Evolutionary conservation across 1,284 basidiomycete species (phyloP).

Genomic region (Salmacisia buchloeana): DNA sequence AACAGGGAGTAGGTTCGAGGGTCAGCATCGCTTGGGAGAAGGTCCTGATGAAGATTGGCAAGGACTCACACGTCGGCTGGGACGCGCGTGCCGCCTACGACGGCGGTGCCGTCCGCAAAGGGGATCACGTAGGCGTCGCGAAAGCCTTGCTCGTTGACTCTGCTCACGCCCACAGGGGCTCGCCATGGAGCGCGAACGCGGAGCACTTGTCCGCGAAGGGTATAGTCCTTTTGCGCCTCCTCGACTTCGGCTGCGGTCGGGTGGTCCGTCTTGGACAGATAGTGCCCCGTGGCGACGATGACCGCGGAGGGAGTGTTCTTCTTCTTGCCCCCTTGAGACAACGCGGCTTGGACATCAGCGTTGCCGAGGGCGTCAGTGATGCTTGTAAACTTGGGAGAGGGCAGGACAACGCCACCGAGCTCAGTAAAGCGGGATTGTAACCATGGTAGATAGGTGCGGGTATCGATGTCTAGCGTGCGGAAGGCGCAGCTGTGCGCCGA

Average conservation of each 20-base stretch:
- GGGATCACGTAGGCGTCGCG: slow-evolving; percentile 39
- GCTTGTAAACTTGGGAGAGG: background rate
- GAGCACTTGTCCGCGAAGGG: slow-evolving; percentile 38
- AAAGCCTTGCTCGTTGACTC: slow-evolving; percentile 20
- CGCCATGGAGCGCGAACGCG: slow-evolving; percentile 37
- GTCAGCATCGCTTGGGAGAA: background rate
- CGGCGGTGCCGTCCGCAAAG: slow-evolving; percentile 31
- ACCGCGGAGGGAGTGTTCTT: slow-evolving; percentile 12
- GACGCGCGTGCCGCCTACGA: slow-evolving; percentile 39
- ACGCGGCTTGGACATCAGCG: background rate
- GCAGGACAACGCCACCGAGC: slow-evolving; percentile 26
- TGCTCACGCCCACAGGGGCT: slow-evolving; percentile 19
- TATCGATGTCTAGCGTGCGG: slow-evolving; percentile 33
- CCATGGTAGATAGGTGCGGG: slow-evolving; percentile 33
- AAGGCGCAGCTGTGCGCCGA: slow-evolving; percentile 23
- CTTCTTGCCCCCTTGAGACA: background rate
- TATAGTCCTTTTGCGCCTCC: slow-evolving; percentile 14
- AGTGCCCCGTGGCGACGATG: slow-evolving; percentile 28
- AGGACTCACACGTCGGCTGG: slow-evolving; percentile 18
- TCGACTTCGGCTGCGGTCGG: slow-evolving; percentile 12
- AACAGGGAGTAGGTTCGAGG: background rate
- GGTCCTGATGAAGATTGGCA: background rate
- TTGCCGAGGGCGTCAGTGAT: background rate
- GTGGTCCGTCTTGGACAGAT: background rate
- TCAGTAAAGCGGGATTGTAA: slow-evolving; percentile 23